Evolutionary conservation across 164 flowering plant genomes (phyloP).

Genomic region (Vitis rupestris): DNA sequence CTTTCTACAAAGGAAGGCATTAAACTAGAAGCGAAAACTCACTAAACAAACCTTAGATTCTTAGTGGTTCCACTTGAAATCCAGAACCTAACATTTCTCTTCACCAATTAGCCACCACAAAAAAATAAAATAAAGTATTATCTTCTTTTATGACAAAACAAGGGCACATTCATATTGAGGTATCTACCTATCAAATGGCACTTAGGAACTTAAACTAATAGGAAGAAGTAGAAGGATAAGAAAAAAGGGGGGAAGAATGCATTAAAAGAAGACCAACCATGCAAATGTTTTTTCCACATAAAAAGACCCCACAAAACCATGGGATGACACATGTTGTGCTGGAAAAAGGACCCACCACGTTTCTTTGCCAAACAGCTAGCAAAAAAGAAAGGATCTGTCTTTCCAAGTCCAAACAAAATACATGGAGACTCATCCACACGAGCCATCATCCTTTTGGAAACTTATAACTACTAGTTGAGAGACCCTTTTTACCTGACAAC

Average conservation of each 20-base stretch:
- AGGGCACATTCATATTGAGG: not conserved
- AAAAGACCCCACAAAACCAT: slow-evolving; percentile 18
- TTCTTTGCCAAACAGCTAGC: slow-evolving; percentile 52
- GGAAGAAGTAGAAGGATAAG: not conserved
- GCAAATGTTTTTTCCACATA: slow-evolving; percentile 19
- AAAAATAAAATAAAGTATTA: too few species aligned
- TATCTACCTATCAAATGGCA: not conserved
- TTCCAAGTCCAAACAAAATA: slow-evolving; percentile 17
- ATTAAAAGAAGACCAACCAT: slow-evolving; percentile 11
- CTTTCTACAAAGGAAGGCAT: too few species aligned
- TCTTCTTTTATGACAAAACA: not conserved
- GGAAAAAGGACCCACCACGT: slow-evolving; percentile 31
- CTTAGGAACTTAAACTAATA: too few species aligned
- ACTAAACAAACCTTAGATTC: too few species aligned
- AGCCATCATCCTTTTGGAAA: slow-evolving; percentile 18
- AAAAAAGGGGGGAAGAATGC: slow-evolving; percentile 4
- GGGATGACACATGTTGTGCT: slow-evolving; percentile 7
- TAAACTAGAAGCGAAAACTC: too few species aligned
- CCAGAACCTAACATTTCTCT: not conserved
- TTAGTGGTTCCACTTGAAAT: too few species aligned
- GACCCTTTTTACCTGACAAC: slow-evolving; percentile 13
- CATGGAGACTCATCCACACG: slow-evolving; percentile 11
- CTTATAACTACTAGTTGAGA: slow-evolving; percentile 10
- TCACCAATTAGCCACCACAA: not conserved
- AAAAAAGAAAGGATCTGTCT: slow-evolving; percentile 15